Evolutionary conservation across 1,139 yeast genomes (phyloP).

Genomic region (Geotrichum aggregatum): DNA sequence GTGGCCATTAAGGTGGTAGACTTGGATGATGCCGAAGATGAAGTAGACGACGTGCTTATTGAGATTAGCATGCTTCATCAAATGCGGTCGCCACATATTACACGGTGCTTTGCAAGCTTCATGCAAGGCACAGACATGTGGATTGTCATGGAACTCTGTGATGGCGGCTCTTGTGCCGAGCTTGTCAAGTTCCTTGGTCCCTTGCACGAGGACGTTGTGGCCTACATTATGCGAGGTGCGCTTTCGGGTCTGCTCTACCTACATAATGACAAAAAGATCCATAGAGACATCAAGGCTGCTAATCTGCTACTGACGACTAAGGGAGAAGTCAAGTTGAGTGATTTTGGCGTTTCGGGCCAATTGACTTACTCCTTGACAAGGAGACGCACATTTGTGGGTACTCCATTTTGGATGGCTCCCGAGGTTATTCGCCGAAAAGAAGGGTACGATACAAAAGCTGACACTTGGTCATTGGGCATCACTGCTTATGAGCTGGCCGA

Average conservation of each 20-base stretch:
- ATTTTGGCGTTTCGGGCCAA: conserved; percentile 93
- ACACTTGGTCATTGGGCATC: conserved; percentile 85
- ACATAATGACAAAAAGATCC: conserved; percentile 76
- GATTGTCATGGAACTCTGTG: conserved; percentile 90
- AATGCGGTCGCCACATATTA: conserved; percentile 59
- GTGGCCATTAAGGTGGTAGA: conserved; percentile 81
- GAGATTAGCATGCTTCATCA: conserved; percentile 72
- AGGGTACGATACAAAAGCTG: conserved; percentile 84
- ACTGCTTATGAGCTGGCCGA: conserved; percentile 87
- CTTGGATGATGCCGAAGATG: conserved; percentile 65
- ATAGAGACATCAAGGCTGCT: conserved; percentile 83
- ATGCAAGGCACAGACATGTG: conserved; percentile 64
- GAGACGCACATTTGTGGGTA: conserved; percentile 90
- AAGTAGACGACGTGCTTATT: conserved; percentile 60
- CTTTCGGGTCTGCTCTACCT: conserved; percentile 66
- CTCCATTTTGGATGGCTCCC: conserved; percentile 99
- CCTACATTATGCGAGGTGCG: conserved; percentile 45
- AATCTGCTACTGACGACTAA: conserved; percentile 61
- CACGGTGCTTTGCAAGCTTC: conserved; percentile 59
- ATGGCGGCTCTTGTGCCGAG: conserved; percentile 86
- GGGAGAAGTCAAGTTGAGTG: conserved; percentile 89
- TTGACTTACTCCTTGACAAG: conserved; percentile 71
- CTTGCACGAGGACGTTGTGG: conserved; percentile 18
- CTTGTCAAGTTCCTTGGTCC: conserved; percentile 34
- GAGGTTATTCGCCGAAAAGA: conserved; percentile 52